These are phyloP conservation scores for Blastobotrys buckinghamii DNA, from an alignment of 1,139 yeast species.

Conservation along the genomic window DNA sequence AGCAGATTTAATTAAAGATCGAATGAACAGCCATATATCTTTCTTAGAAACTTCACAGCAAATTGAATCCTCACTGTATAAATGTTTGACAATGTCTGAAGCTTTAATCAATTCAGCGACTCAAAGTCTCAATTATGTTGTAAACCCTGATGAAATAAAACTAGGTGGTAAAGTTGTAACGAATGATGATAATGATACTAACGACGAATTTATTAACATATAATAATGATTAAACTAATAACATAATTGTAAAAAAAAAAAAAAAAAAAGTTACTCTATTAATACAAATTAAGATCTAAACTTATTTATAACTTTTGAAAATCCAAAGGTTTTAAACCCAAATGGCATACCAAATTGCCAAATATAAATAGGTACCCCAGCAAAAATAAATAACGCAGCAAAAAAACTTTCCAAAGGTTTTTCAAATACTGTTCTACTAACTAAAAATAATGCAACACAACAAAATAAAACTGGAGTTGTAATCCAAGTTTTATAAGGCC, in stretches of 20 bases:
- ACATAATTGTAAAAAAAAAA: neutral
- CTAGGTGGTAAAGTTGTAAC: constrained; percentile 16
- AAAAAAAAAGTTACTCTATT: neutral
- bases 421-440: constrained; percentile 33
- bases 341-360: constrained; percentile 18
- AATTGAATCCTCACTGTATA: constrained; percentile 19
- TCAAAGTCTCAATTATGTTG: constrained; percentile 20
- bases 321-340: neutral
- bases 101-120: constrained; percentile 21
- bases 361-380: constrained; percentile 33
- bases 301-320: neutral
- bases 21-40: constrained; percentile 22
- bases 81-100: constrained; percentile 22
- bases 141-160: constrained; percentile 21
- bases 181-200: constrained; percentile 3
- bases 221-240: neutral
- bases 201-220: neutral
- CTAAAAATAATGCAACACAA: constrained; percentile 35
- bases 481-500: constrained; percentile 37
- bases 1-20: constrained; percentile 17
- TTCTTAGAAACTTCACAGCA: constrained; percentile 22
- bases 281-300: neutral
- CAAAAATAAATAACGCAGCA: constrained; percentile 28
- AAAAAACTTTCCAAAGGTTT: constrained; percentile 32
- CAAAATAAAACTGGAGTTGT: constrained; percentile 36